Base-by-base conservation (phyloP, 805 yeast genomes). In the Wickerhamiella dianesei region DNA sequence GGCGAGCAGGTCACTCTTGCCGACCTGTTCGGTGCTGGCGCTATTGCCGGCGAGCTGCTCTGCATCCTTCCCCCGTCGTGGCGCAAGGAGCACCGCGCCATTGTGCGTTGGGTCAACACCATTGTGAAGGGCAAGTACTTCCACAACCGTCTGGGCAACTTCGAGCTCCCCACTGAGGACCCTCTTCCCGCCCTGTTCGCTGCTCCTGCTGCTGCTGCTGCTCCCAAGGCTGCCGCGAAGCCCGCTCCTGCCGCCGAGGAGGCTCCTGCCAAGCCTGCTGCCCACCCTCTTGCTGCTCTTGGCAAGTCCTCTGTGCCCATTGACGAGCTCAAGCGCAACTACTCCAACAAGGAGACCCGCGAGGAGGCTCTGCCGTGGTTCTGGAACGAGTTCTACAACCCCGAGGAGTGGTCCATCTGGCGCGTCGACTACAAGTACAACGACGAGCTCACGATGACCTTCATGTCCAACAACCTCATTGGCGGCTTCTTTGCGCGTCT, bases 401-500 rank as follows among this genome's bases (percentile, higher is more conserved):
- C 92, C 56, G 74, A 78, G 55, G 97, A 89, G 71, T 89, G 88
- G 86, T 88, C 97, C 48, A 68, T 89, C 61, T 89, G 86, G 86
- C 85, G 76, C 76, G 94, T 88, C 61, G 94, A 79, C 66, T 89
- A 82, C 88, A 87, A 84, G 77, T 89, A 92, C 77, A 88, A 92
- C 71, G 97, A 89, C 60, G 98, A 89, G 76, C 79, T 89, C 69
- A 89, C 96, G 58, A 72, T 83, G 70, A 83, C 95, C 57, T 89
- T 89, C 76, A 92, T 92, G 97, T 85, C 97, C 60, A 87, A 87
- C 82, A 89, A 89, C 80, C 78, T 86, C 70, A 74, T 92, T 64
- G 97, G 96, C 66, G 97, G 97, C 64, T 89, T 89, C 82, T 84
- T 89, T 81, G 80, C 79, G 83, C 84, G 98, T 75, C 77, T 89